These are phyloP conservation scores for Aspergillus hancockii DNA, from an alignment of 495 filamentous ascomycete species.

Conservation along the genomic window DNA sequence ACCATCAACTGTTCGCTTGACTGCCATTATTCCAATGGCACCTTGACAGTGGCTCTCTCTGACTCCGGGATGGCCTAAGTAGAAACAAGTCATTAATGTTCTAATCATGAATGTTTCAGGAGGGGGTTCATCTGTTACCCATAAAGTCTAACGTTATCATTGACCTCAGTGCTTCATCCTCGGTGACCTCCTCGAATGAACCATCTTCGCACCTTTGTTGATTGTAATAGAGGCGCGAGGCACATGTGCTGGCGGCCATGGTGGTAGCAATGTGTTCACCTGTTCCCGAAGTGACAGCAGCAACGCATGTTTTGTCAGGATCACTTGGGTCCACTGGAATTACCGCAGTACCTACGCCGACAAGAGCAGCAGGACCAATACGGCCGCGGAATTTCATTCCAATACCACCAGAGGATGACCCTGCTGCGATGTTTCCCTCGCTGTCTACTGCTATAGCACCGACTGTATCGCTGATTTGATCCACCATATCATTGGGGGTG, in stretches of 20 bases:
- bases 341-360: conserved; percentile 86
- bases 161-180: conserved; percentile 68
- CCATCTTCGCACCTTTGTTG: conserved; percentile 61
- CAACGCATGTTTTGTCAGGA: conserved; percentile 61
- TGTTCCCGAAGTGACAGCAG: conserved; percentile 85
- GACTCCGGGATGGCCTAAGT: conserved; percentile 70
- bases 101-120: neutral
- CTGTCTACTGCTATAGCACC: conserved; percentile 90
- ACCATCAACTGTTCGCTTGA: conserved; percentile 73
- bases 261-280: conserved; percentile 97
- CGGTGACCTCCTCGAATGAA: conserved; percentile 59
- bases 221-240: conserved; percentile 70
- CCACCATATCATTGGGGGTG: conserved; percentile 20
- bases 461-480: conserved; percentile 84
- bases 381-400: conserved; percentile 96
- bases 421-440: conserved; percentile 85
- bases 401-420: conserved; percentile 98
- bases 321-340: conserved; percentile 69
- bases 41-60: conserved; percentile 66
- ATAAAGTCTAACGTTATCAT: conserved; percentile 82
- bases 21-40: conserved; percentile 79
- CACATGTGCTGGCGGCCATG: conserved; percentile 76
- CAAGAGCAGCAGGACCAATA: conserved; percentile 86
- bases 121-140: conserved; percentile 36
- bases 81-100: neutral